Evolutionary conservation across 202 grass and related monocot genomes (phyloP), one percentile per base, ranked within the genome.

Genomic region (Zizania palustris): DNA sequence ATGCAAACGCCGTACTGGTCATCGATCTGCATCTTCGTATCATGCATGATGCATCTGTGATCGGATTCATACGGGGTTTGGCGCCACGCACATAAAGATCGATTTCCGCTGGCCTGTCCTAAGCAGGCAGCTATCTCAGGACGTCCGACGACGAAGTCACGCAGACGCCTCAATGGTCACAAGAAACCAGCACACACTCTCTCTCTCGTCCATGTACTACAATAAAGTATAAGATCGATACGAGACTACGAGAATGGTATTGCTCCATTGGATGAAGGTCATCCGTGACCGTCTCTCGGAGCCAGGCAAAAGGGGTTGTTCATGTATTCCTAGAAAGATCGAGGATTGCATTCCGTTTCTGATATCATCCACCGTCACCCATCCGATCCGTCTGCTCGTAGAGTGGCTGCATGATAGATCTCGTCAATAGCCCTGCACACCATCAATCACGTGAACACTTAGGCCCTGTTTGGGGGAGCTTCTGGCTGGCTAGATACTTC

Each of bases 281-380:
- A 68, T 35, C 2, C 45, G 7, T 28, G 13, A 63, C 18, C 38
- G 16, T 66, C 38, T 66, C 38, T 34, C 64, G 54, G 73, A 5
- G 11, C 59, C 49, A 59, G 58, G 67, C 82, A 85, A 79, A 85
- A 72, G 49, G 67, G 53, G 59, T 72, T 79, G 75, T 85, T 79
- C 82, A 84, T 84, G 50, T 59, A 19, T 73, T 73, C 82, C 82
- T 20, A 78, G 67, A 72, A 84, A 79, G 60, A 85, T 79, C 67
- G 48, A 57, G 48, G 67, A 38, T 59, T 45, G 55, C 74, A 85
- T 85, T 85, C 82, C 41, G 6, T 59, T 37, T 28, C 3, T 65
- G 60, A 85, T n/a, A 48, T 79, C 75, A 73, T 19, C 50, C 0
- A 3, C 46, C 60, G 75, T 84, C 82, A 78, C 61, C 37, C 11